Evolutionary conservation across 768 basidiomycete genomes (phyloP), one percentile per base, ranked within the genome.

Genomic region (Glaciozyma martinii): DNA sequence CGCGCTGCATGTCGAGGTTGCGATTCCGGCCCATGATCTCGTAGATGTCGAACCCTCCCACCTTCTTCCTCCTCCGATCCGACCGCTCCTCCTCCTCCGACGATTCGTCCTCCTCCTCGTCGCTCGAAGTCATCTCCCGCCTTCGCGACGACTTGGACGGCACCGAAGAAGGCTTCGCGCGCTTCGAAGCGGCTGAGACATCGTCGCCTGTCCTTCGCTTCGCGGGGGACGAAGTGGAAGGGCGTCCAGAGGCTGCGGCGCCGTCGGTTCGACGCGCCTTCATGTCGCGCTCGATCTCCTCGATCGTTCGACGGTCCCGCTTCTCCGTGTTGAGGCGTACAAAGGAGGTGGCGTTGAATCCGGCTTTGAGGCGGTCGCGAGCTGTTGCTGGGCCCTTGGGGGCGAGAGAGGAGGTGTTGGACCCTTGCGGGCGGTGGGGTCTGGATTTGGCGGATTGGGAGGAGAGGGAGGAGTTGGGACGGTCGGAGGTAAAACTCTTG

Each of bases 251-350:
- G 42, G 56, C 8, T 0, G 46, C 33, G 0, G 44, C 5, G 3
- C n/a, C 21, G 56, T 25, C 50, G 58, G 58, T 21, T 21, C 25
- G 13, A n/a, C 56, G 44, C 47, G 42, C 44, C 18, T n/a, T 32
- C 60, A 71, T 63, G 33, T 72, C 71, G 25, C 62, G 55, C 62
- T 72, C 71, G 30, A 74, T 60, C 66, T 74, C 73, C 42, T 74
- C 73, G 37, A 74, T 68, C n/a, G 73, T 74, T 7, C 73, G 62
- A 6, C 52, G 56, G 52, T 74, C 73, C 16, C 71, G 60, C 60
- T 74, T 72, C n/a, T 64, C 63, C 46, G 56, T 60, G 62, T 67
- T 66, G 42, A 74, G 60, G 30, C 59, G 63, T 7, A 59, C 43
- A 30, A 65, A 52, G 3, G 33, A 55, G 54, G 49, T 62, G 6